Conservation (phyloP, 352 stramenopile genomes). For the Globisporangium lucens region DNA sequence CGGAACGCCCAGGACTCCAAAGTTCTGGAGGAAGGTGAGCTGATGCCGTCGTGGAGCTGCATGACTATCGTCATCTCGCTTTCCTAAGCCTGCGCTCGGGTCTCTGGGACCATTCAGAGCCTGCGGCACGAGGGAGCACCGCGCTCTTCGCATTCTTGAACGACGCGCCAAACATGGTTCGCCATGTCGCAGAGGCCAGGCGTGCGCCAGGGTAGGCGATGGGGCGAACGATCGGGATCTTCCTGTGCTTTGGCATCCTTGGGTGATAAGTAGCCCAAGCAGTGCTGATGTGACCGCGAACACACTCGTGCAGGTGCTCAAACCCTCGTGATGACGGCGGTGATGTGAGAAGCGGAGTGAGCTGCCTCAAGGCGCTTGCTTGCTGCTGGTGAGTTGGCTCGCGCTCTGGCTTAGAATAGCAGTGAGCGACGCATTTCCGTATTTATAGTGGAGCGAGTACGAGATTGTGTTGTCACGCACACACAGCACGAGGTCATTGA, state of each 20-base stretch:
- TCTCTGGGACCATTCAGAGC: background rate
- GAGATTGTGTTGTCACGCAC: too few relatives aligned
- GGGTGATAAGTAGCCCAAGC: too few relatives aligned
- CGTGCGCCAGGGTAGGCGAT: constrained; percentile 14
- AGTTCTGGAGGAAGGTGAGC: constrained; percentile 28
- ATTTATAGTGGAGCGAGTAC: too few relatives aligned
- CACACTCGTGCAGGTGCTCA: too few relatives aligned
- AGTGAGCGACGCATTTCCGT: too few relatives aligned
- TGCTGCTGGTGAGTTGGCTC: too few relatives aligned
- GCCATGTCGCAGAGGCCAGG: constrained; percentile 10
- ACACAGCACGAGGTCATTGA: too few relatives aligned
- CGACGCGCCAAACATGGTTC: background rate
- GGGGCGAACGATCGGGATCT: constrained; percentile 7
- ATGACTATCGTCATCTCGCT: background rate
- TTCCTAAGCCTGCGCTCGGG: too few relatives aligned
- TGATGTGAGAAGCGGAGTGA: constrained; percentile 3
- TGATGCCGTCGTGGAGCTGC: background rate
- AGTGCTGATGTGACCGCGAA: too few relatives aligned
- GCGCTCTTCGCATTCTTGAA: constrained; percentile 5
- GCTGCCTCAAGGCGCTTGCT: too few relatives aligned
- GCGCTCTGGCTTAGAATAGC: too few relatives aligned
- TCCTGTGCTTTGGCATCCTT: constrained; percentile 4
- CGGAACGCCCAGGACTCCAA: constrained; percentile 25
- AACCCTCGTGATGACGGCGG: background rate
- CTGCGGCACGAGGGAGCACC: background rate